A percentile compares a stretch with the other conserved stretches of the same genome.
These are phyloP conservation scores for Ocimum tenuiflorum DNA, from an alignment of 257 asterid species.

Conservation along the genomic window DNA sequence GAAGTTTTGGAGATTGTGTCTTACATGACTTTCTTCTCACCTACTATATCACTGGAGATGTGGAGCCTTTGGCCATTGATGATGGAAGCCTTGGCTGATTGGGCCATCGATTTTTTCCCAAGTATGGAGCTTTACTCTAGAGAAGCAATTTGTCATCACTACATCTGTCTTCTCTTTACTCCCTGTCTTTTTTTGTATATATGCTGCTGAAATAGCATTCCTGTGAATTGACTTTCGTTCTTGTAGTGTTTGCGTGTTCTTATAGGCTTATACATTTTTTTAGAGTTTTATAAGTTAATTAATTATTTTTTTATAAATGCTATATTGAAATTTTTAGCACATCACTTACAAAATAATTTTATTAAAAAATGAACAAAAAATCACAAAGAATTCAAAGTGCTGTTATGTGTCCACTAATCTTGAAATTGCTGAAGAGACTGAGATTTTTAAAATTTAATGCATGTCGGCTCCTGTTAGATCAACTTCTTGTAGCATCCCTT, in stretches of 20 bases:
- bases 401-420: background rate
- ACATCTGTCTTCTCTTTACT: background rate
- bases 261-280: background rate
- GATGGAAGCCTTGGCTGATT: slow-evolving; percentile 91
- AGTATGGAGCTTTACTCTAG: slow-evolving; percentile 43
- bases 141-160: background rate
- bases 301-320: too few relatives aligned
- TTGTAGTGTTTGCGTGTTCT: background rate
- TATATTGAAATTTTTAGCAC: too few relatives aligned
- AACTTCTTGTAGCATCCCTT: slow-evolving; percentile 12
- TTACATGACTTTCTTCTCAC: slow-evolving; percentile 93
- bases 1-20: slow-evolving; percentile 98
- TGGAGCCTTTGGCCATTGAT: slow-evolving; percentile 98
- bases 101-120: slow-evolving; percentile 98
- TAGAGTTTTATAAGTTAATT: too few relatives aligned
- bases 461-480: background rate
- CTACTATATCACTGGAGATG: slow-evolving; percentile 88
- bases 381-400: too few relatives aligned
- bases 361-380: too few relatives aligned
- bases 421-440: background rate
- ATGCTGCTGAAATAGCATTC: background rate
- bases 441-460: background rate
- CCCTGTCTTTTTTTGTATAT: background rate
- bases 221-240: background rate
- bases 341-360: too few relatives aligned